Evolutionary conservation across 768 basidiomycete species (phyloP).

Genomic region (Sarcodon aspratus): DNA sequence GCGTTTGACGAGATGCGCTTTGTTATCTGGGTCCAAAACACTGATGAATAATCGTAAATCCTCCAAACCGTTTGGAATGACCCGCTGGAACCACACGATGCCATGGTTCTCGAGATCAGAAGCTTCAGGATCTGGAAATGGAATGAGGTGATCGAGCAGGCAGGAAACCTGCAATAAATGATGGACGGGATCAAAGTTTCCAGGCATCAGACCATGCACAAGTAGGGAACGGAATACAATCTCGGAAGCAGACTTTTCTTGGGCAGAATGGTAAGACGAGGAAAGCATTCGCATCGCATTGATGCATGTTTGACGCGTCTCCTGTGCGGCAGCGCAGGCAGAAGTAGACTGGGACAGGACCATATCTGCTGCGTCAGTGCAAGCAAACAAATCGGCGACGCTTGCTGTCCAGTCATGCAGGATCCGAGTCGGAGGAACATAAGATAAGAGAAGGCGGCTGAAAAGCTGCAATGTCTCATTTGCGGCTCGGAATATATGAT

Average conservation of each 20-base stretch:
- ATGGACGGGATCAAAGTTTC: slow-evolving; percentile 42
- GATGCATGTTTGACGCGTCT: slow-evolving; percentile 38
- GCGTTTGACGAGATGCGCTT: slow-evolving; percentile 39
- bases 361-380: slow-evolving; percentile 33
- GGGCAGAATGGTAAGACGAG: slow-evolving; percentile 16
- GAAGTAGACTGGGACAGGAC: slow-evolving; percentile 27
- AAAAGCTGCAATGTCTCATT: slow-evolving; percentile 45
- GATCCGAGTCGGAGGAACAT: slow-evolving; percentile 39
- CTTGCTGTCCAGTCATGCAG: slow-evolving; percentile 31
- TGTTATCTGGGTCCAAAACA: slow-evolving; percentile 43
- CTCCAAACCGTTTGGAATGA: slow-evolving; percentile 44
- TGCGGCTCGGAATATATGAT: slow-evolving; percentile 42
- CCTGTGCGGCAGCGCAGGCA: slow-evolving; percentile 29
- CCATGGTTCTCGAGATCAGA: slow-evolving; percentile 16
- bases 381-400: slow-evolving; percentile 44
- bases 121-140: slow-evolving; percentile 15
- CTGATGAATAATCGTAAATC: slow-evolving; percentile 47
- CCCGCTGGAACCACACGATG: slow-evolving; percentile 37
- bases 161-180: slow-evolving; percentile 43
- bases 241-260: slow-evolving; percentile 30
- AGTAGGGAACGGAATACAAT: slow-evolving; percentile 47
- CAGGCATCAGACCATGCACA: slow-evolving; percentile 28
- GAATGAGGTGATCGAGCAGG: slow-evolving; percentile 49
- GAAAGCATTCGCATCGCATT: slow-evolving; percentile 34
- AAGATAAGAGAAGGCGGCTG: slow-evolving; percentile 29